Evolutionary conservation across 352 stramenopile species (phyloP).

Genomic region (Hyaloperonospora arabidopsidis): DNA sequence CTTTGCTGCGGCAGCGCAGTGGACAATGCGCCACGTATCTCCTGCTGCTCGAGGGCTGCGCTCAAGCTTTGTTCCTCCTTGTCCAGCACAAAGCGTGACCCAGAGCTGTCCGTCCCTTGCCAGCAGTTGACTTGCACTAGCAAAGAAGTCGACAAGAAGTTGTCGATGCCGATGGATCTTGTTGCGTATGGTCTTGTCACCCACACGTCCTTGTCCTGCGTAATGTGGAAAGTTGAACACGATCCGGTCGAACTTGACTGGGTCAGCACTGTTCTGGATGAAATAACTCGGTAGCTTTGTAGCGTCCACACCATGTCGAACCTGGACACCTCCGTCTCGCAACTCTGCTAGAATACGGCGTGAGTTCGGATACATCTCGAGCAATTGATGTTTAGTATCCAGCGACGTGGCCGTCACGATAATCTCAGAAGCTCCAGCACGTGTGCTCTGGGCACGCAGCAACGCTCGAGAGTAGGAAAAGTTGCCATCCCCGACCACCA

Average conservation of each 20-base stretch:
- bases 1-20: slow-evolving; percentile 45
- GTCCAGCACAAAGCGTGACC: slow-evolving; percentile 73
- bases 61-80: slow-evolving; percentile 71
- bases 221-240: slow-evolving; percentile 87
- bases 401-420: slow-evolving; percentile 56
- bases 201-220: slow-evolving; percentile 50
- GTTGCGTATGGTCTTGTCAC: slow-evolving; percentile 55
- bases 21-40: slow-evolving; percentile 77
- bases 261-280: slow-evolving; percentile 2
- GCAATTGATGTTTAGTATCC: slow-evolving; percentile 55
- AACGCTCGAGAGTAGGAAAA: slow-evolving; percentile 79
- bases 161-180: slow-evolving; percentile 80
- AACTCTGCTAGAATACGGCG: slow-evolving; percentile 49
- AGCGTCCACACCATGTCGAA: slow-evolving; percentile 68
- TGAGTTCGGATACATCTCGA: slow-evolving; percentile 67
- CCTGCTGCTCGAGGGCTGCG: slow-evolving; percentile 46
- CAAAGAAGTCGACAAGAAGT: slow-evolving; percentile 70
- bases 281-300: slow-evolving; percentile 49
- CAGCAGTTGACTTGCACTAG: slow-evolving; percentile 49
- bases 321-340: slow-evolving; percentile 31
- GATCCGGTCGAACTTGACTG: slow-evolving; percentile 46
- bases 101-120: slow-evolving; percentile 54
- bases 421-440: slow-evolving; percentile 10
- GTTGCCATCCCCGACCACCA: slow-evolving; percentile 81
- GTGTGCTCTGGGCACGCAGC: slow-evolving; percentile 37